Base-by-base conservation (phyloP, 176 grass and related monocot species). In the Triticum aestivum region DNA sequence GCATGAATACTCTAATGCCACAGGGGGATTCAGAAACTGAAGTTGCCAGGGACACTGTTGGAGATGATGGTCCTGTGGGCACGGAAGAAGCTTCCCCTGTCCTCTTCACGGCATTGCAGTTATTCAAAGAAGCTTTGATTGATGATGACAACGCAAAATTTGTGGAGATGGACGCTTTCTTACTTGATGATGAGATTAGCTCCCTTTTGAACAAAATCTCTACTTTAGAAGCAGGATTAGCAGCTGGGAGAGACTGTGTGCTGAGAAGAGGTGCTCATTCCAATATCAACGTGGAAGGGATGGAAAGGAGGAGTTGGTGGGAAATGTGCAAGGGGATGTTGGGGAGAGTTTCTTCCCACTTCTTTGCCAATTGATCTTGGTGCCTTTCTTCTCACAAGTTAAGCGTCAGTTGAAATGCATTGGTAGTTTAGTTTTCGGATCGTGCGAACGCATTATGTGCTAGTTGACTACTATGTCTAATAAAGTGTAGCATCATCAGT, bases 101-200 rank as follows among this genome's bases (percentile, higher is more conserved):
- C 38, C 38, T 73, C 42, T 44, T 26, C 69, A 73, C 21, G 13
- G 69, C 69, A 73, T 26, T 73, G 69, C 5, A n/a, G 24, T 73
- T 38, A 24, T 73, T 73, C 11, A 73, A 44, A 73, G 38, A 73
- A 44, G 69, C 69, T 73, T 73, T 73, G 69, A 44, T 73, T 44
- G 38, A 73, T 14, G 69, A 73, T 24, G 69, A 73, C 69, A 42
- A 44, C 37, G 0, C 0, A 44, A 73, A 73, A 44, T 73, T 73
- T 1, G 5, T n/a, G 21, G 69, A 14, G 21, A 44, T 73, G 37
- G 38, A 44, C 13, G 21, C 69, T 11, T 73, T 73, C 69, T 73
- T 73, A 44, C 21, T 44, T 73, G 38, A 73, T 1, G 69, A 42
- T 12, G 69, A 73, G 69, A 42, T 73, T 24, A 24, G 42, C 69